A percentile compares a stretch with the other conserved stretches of the same genome.
These are phyloP conservation scores for Withania somnifera DNA, from an alignment of 305 asterid genomes.

Conservation along the genomic window DNA sequence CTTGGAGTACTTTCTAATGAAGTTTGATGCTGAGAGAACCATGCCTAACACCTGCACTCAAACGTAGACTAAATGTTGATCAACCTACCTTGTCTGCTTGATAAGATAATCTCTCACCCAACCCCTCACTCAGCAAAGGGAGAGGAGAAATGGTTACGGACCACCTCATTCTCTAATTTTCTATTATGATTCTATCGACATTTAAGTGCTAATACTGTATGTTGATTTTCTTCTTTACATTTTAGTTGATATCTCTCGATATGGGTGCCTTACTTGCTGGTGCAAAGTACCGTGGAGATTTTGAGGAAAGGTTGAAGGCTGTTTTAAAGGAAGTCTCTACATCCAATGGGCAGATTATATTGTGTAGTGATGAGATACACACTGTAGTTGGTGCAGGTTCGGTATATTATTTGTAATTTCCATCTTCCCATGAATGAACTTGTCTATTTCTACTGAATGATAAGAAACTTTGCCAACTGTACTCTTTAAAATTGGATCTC, in stretches of 20 bases:
- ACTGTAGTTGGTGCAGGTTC: constrained; percentile 82
- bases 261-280: constrained; percentile 84
- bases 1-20: neutral
- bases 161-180: neutral
- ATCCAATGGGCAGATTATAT: constrained; percentile 67
- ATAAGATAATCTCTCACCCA: neutral
- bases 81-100: neutral
- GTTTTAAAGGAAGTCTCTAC: constrained; percentile 65
- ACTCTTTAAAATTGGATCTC: neutral
- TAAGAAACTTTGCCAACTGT: neutral
- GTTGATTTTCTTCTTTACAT: constrained; percentile 10
- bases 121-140: neutral
- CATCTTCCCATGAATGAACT: neutral
- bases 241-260: constrained; percentile 62
- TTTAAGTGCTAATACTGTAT: constrained; percentile 3
- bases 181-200: neutral
- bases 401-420: neutral
- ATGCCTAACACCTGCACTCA: neutral
- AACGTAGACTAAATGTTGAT: neutral
- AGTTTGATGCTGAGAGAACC: neutral
- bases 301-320: constrained; percentile 74
- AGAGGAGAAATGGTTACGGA: neutral
- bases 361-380: constrained; percentile 76
- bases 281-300: constrained; percentile 70
- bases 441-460: neutral